Evolutionary conservation across 768 basidiomycete genomes (phyloP), one percentile per base, ranked within the genome.

Genomic region (Pleurotus tuoliensis): DNA sequence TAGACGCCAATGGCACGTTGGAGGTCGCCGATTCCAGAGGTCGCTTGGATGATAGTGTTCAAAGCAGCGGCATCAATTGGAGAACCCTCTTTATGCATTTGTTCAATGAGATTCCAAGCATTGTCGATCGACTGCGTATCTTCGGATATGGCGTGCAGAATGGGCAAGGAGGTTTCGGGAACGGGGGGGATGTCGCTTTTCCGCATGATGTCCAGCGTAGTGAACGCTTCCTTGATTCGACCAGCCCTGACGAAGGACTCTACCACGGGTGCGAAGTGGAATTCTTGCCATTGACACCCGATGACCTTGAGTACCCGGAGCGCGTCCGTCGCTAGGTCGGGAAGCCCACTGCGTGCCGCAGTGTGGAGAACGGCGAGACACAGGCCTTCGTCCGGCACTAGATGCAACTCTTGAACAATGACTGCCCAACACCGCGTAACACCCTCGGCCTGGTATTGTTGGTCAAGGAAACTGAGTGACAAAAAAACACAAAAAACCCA

Each of bases 1-100:
- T 91, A 92, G n/a, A 84, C 81, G 3, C 86, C 87, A 34, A 94
- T 69, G 0, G 88, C 90, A 25, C 90, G 87, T 58, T 87, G 84
- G 6, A 94, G 70, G 66, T 93, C 91, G 12, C 78, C 77, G 3
- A 85, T 70, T 20, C 68, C 63, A 47, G 87, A 72, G 1, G 84
- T 79, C 0, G 90, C 91, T 54, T 79, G 76, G 50, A 94, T 71
- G 62, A 94, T 67, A 39, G 82, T 76, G 63, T 90, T 88, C 57
- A 91, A 69, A n/a, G 82, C 78, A 34, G 78, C 70, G 15, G 82
- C 65, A 60, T 89, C 82, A 43, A 94, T 64, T 5, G 62, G 62
- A 50, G 78, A 75, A 4, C 77, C 82, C 37, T 80, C 78, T 38
- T 76, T 68, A 44, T 78, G 76, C 63, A 92, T 71, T 52, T 82